Percentiles rank a stretch among this genome's conserved stretches.
Evolutionary conservation across 2,329 filamentous ascomycete genomes (phyloP).

Genomic region (Aspergillus oerlinghausenensis): DNA sequence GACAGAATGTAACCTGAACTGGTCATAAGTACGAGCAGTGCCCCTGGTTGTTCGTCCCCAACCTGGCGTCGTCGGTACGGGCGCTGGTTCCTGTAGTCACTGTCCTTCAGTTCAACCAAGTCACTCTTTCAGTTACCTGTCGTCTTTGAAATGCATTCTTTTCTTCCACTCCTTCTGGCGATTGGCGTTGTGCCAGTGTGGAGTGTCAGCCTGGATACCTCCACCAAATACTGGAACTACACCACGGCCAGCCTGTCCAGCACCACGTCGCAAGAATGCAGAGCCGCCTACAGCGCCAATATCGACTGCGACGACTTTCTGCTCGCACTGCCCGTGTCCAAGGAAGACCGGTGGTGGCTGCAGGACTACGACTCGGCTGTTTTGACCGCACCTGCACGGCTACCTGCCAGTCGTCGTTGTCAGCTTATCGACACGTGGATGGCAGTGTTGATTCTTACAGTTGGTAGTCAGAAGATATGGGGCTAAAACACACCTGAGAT

Average conservation of each 20-base stretch:
- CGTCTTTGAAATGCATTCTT: background rate
- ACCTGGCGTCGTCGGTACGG: background rate
- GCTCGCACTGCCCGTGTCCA: slow-evolving; percentile 1
- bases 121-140: background rate
- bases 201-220: background rate
- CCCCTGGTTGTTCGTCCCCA: background rate
- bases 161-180: background rate
- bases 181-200: background rate
- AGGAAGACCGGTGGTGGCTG: background rate
- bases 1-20: background rate
- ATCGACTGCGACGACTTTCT: slow-evolving; percentile 8
- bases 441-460: background rate
- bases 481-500: no score
- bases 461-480: no score
- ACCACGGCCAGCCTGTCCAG: slow-evolving; percentile 5
- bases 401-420: slow-evolving; percentile 7
- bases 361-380: background rate
- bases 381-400: slow-evolving; percentile 7
- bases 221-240: slow-evolving; percentile 6
- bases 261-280: slow-evolving; percentile 9
- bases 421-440: background rate
- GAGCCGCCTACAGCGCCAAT: slow-evolving; percentile 10
- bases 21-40: background rate
- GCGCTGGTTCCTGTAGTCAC: background rate
- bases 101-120: background rate